Conservation (phyloP, 345 rosid species). For the Salix purpurea region DNA sequence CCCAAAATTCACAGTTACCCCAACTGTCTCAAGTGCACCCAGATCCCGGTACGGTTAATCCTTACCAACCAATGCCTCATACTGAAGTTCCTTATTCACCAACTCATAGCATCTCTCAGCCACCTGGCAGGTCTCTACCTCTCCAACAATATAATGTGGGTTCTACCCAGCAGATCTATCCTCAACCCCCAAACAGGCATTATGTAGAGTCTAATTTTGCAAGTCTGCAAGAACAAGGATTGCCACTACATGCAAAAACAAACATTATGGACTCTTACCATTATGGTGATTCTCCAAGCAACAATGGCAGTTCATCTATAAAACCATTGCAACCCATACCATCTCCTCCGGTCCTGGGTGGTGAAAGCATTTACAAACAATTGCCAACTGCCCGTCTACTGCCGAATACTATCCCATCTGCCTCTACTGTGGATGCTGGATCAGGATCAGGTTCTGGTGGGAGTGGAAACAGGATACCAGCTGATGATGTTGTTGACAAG, state of each 20-base stretch:
- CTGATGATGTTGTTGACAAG: slow-evolving; percentile 45
- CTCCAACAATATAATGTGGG: slow-evolving; percentile 12
- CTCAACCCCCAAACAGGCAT: slow-evolving; percentile 18
- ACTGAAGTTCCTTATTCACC: slow-evolving; percentile 20
- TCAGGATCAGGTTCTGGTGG: slow-evolving; percentile 23
- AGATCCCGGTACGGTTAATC: slow-evolving; percentile 14
- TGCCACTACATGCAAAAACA: slow-evolving; percentile 7
- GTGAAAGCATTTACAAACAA: slow-evolving; percentile 19
- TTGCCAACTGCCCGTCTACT: slow-evolving; percentile 40
- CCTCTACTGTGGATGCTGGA: slow-evolving; percentile 31
- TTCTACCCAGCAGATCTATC: slow-evolving; percentile 17
- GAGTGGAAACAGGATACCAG: slow-evolving; percentile 21
- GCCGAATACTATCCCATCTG: slow-evolving; percentile 51
- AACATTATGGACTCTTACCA: slow-evolving; percentile 8
- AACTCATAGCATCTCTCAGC: slow-evolving; percentile 21
- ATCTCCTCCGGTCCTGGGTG: slow-evolving; percentile 9
- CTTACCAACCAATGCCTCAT: slow-evolving; percentile 12
- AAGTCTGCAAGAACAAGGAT: slow-evolving; percentile 10
- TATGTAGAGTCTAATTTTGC: slow-evolving; percentile 23
- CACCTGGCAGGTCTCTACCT: slow-evolving; percentile 16
- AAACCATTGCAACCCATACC: slow-evolving; percentile 5
- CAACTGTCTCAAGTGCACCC: slow-evolving; percentile 25
- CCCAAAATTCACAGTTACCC: slow-evolving; percentile 1
- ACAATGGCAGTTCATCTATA: slow-evolving; percentile 12
- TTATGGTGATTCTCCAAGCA: slow-evolving; percentile 14